phyloP scores from a whole-genome alignment of 805 yeast species.

The Brettanomyces anomalus region DNA sequence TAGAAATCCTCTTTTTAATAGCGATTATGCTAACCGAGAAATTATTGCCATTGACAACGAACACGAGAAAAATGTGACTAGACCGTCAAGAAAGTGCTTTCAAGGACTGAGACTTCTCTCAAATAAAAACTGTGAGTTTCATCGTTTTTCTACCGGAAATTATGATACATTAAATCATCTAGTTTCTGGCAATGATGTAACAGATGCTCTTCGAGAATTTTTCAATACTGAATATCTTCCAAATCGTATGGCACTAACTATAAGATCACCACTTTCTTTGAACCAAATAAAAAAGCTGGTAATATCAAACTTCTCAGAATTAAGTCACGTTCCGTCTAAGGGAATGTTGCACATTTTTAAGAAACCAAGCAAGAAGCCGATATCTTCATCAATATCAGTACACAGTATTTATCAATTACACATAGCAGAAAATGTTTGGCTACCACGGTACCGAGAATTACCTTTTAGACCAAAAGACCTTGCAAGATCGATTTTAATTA shows the following conservation, averaged over 20 bases:
- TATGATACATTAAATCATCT: constrained; percentile 35
- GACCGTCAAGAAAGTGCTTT: constrained; percentile 37
- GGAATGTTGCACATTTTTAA: neutral
- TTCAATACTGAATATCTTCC: constrained; percentile 35
- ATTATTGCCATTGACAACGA: constrained; percentile 58
- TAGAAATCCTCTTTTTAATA: constrained; percentile 40
- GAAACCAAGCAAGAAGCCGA: too few species aligned
- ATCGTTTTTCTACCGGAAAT: constrained; percentile 60
- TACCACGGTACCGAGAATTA: constrained; percentile 10
- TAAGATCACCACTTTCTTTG: constrained; percentile 60
- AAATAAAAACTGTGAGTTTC: constrained; percentile 40
- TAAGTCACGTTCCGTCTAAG: constrained; percentile 9
- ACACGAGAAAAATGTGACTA: constrained; percentile 44
- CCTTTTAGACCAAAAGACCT: constrained; percentile 16
- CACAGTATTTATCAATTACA: too few species aligned
- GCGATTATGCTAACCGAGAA: constrained; percentile 37
- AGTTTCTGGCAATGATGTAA: constrained; percentile 26
- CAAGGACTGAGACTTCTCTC: constrained; percentile 52
- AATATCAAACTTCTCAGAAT: constrained; percentile 30
- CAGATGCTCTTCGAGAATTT: constrained; percentile 28
- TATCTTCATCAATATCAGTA: too few species aligned
- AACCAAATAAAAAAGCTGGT: constrained; percentile 48
- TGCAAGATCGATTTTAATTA: constrained; percentile 29
- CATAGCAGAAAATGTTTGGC: constrained; percentile 14
- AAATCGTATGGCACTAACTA: constrained; percentile 45